Evolutionary conservation across 2,329 filamentous ascomycete genomes (phyloP).

Genomic region (Nemania sp.): DNA sequence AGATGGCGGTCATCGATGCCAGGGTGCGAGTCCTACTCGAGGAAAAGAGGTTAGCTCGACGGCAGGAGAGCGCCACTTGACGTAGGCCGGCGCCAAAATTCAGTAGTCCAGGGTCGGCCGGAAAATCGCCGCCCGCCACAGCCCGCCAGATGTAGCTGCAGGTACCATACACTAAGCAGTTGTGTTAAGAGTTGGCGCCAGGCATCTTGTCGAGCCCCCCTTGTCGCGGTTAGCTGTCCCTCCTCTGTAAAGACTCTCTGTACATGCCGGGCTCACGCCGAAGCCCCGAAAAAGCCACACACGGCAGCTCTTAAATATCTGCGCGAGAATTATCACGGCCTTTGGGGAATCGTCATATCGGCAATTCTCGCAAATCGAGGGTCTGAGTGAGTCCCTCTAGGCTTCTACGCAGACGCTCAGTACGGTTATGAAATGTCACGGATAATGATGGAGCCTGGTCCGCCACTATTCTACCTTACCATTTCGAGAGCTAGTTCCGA

Average conservation of each 20-base stretch:
- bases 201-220: not conserved
- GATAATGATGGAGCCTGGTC: not conserved
- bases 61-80: not conserved
- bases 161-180: not conserved
- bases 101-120: not conserved
- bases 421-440: not conserved
- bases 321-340: not conserved
- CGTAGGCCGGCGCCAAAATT: not conserved
- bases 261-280: not conserved
- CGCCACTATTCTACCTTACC: not conserved
- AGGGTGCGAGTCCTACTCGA: not conserved
- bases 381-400: too few species aligned
- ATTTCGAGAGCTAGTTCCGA: not conserved
- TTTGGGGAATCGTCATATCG: too few species aligned
- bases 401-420: not conserved
- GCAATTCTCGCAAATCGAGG: too few species aligned
- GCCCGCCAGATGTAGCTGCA: not conserved
- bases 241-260: too few species aligned
- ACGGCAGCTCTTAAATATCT: not conserved
- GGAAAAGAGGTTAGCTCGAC: not conserved
- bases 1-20: not conserved
- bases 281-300: not conserved
- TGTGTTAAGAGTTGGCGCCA: too few species aligned
- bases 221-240: not conserved
- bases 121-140: not conserved